Evolutionary conservation across 2,329 filamentous ascomycete species (phyloP).

Genomic region (Colletotrichum abscissum): DNA sequence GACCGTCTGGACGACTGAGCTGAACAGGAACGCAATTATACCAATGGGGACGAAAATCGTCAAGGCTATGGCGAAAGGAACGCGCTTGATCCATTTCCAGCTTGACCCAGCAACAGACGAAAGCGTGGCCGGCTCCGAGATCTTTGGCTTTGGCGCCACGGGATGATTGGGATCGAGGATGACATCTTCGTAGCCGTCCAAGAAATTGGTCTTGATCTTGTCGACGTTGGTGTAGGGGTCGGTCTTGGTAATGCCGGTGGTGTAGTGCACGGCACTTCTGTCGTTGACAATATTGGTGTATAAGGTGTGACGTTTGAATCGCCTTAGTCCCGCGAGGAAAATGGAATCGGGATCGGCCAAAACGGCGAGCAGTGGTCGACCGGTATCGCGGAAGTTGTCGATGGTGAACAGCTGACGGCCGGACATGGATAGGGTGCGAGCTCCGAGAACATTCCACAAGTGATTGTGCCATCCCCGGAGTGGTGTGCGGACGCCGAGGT

Average conservation of each 20-base stretch:
- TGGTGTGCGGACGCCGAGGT: conserved; percentile 80
- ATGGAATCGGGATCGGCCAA: conserved; percentile 86
- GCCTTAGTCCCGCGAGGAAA: conserved; percentile 82
- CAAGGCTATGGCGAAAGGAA: conserved; percentile 75
- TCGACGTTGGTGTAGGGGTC: conserved; percentile 81
- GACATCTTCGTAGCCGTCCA: conserved; percentile 79
- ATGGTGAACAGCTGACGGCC: conserved; percentile 89
- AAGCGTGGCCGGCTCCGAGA: conserved; percentile 41
- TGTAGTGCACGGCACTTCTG: conserved; percentile 84
- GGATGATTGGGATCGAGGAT: conserved; percentile 78
- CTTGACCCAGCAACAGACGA: conserved; percentile 46
- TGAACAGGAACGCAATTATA: conserved; percentile 77
- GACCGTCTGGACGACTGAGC: conserved; percentile 80
- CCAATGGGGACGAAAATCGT: conserved; percentile 80
- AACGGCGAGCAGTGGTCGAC: conserved; percentile 81
- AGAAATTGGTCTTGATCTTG: conserved; percentile 76
- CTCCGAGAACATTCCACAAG: conserved; percentile 86
- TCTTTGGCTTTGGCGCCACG: conserved; percentile 59
- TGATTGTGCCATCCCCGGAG: conserved; percentile 73
- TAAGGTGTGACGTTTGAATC: conserved; percentile 80
- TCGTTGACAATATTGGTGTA: conserved; percentile 94
- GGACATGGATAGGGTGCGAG: conserved; percentile 82
- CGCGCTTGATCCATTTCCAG: conserved; percentile 55
- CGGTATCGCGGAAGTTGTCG: conserved; percentile 86
- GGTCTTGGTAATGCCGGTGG: conserved; percentile 78